Evolutionary conservation across 2,329 filamentous ascomycete species (phyloP), one percentile per base, ranked within the genome.

Genomic region (Colletotrichum scovillei): DNA sequence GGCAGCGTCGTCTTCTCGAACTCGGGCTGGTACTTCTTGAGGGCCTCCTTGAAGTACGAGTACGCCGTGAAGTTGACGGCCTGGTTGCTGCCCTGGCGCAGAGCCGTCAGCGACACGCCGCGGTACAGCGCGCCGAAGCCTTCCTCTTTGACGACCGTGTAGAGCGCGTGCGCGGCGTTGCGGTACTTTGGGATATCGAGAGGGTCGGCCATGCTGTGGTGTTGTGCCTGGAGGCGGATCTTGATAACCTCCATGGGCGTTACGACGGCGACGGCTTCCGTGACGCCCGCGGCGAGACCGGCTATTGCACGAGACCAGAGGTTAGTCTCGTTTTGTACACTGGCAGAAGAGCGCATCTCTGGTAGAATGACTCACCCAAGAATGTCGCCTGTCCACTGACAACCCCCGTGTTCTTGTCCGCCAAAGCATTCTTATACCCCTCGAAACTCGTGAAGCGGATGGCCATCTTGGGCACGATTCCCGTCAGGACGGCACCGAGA

Each of bases 231-330:
- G 78, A 99, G 90, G 62, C 97, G 94, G 82, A 99, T 99, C 90
- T 99, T 99, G 85, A 99, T 91, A 75, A 99, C 97, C 87, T 99
- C 97, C 97, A 99, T 99, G 6, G 97, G 97, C 35, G 95, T 98
- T 69, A 99, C 97, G 64, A 99, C 94, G 62, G 94, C 93, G 57
- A 99, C 96, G 76, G 97, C 97, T 89, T 99, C 97, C 24, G 97
- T 98, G 22, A 99, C 92, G 84, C 97, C 97, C 30, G 97, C 97
- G 28, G 94, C 91, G 58, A 99, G 92, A 80, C 97, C 97, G 78
- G 97, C 94, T 77, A 65, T 63, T 2, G 19, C 19, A 26, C 16
- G 2, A 49, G 26, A n/a, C 58, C 35, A 70, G 67, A 68, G 42
- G 49, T n/a, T 11, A 64, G 32, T 24, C 12, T 46, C n/a, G 26